These are phyloP conservation scores for Hibiscus mutabilis DNA, from an alignment of 345 rosid species.

Conservation along the genomic window DNA sequence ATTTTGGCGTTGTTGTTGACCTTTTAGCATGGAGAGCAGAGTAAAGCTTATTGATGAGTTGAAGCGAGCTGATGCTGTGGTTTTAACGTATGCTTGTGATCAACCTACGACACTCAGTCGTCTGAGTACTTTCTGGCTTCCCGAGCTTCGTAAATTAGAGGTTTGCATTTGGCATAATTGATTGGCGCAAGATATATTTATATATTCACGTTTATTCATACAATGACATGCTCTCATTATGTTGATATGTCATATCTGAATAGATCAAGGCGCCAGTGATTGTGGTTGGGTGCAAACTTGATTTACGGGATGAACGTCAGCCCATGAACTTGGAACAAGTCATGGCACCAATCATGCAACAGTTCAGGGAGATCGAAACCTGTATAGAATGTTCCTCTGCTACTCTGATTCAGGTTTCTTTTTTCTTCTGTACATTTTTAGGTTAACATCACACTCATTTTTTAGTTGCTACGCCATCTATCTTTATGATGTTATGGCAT, in stretches of 20 bases:
- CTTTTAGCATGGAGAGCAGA: conserved; percentile 54
- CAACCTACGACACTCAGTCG: conserved; percentile 57
- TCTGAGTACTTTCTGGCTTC: conserved; percentile 60
- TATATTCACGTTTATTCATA: background rate
- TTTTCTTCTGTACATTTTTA: background rate
- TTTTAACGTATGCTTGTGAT: conserved; percentile 76
- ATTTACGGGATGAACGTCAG: conserved; percentile 55
- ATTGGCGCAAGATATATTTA: background rate
- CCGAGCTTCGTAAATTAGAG: conserved; percentile 69
- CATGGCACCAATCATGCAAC: conserved; percentile 78
- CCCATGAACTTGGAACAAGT: conserved; percentile 51
- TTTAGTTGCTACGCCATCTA: background rate
- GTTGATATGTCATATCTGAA: background rate
- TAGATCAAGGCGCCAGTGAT: conserved; percentile 70
- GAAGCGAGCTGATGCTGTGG: conserved; percentile 68
- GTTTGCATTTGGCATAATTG: conserved; percentile 17
- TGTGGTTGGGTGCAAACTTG: conserved; percentile 86
- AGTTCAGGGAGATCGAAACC: conserved; percentile 75
- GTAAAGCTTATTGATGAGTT: conserved; percentile 67
- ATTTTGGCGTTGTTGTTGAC: conserved; percentile 12
- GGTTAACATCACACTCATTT: background rate
- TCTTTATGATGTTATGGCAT: background rate
- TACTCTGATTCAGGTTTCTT: conserved; percentile 57
- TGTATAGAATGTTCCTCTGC: conserved; percentile 80
- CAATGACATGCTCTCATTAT: background rate